Evolutionary conservation across 2,329 filamentous ascomycete genomes (phyloP).

Genomic region (Venturia effusa): DNA sequence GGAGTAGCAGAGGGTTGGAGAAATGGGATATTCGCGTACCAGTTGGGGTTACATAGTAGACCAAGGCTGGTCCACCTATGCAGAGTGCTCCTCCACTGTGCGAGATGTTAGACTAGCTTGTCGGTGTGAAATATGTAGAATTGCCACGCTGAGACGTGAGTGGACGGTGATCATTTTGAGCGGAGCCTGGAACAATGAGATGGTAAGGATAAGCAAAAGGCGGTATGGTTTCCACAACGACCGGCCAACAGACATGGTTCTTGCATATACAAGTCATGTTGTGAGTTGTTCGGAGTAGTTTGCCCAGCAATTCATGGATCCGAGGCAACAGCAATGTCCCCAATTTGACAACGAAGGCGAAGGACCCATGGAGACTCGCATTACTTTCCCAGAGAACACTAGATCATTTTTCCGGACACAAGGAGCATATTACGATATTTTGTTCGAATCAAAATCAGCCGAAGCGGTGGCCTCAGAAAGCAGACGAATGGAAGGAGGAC

Average conservation of each 20-base stretch:
- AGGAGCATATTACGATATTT: neutral
- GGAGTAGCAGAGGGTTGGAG: neutral
- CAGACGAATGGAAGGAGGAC: neutral
- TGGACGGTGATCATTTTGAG: neutral
- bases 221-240: neutral
- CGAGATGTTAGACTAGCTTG: conserved; percentile 15
- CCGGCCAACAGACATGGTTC: neutral
- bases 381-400: neutral
- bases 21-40: neutral
- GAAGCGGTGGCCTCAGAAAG: neutral
- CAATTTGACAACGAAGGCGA: neutral
- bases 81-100: conserved; percentile 58
- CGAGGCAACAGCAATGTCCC: neutral
- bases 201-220: neutral
- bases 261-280: neutral
- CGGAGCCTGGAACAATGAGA: neutral
- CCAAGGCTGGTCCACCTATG: conserved; percentile 76
- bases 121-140: neutral
- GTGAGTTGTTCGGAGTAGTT: neutral
- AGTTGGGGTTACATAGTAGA: conserved; percentile 68
- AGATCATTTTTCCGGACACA: too few relatives aligned
- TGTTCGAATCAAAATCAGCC: neutral
- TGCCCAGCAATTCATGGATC: neutral
- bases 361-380: neutral
- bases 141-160: conserved; percentile 11